Conservation (phyloP, 2,329 filamentous ascomycete species). For the Cladophialophora carrionii region DNA sequence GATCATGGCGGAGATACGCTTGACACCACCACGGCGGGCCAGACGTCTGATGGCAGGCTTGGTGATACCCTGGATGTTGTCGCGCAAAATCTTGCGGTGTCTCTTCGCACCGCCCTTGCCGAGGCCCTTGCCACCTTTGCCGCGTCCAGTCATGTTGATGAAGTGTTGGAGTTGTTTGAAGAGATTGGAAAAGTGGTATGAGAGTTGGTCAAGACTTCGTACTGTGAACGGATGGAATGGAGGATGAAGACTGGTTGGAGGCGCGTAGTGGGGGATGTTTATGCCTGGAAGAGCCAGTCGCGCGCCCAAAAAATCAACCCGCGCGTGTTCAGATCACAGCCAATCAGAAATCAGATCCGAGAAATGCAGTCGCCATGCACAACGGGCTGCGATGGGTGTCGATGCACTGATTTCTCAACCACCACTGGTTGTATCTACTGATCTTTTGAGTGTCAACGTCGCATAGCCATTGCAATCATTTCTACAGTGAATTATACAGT, state of each 20-base stretch:
- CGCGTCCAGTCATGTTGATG: conserved; percentile 65
- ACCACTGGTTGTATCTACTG: conserved; percentile 21
- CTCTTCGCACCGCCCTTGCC: conserved; percentile 98
- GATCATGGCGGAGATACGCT: conserved; percentile 97
- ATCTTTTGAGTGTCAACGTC: conserved; percentile 19
- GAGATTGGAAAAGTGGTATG: conserved; percentile 27
- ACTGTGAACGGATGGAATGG: conserved; percentile 25
- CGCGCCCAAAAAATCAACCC: conserved; percentile 34
- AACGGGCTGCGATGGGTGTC: conserved; percentile 1
- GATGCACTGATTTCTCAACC: conserved; percentile 32
- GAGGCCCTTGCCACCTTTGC: conserved; percentile 96
- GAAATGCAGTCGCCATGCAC: conserved; percentile 34
- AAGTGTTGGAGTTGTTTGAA: conserved; percentile 40
- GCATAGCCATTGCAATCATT: conserved; percentile 18
- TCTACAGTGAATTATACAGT: conserved; percentile 23
- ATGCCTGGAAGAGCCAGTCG: conserved; percentile 26
- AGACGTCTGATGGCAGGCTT: conserved; percentile 99
- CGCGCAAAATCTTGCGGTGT: conserved; percentile 96
- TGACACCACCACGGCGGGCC: conserved; percentile 98
- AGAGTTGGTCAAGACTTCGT: conserved; percentile 19
- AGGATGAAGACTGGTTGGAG: conserved; percentile 29
- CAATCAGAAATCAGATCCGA: conserved; percentile 40
- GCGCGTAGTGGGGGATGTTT: conserved; percentile 30
- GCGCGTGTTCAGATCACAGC: conserved; percentile 31
- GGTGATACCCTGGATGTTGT: conserved; percentile 99